Evolutionary conservation across 306 rosid genomes (phyloP).

Genomic region (Cucurbita argyrosperma): DNA sequence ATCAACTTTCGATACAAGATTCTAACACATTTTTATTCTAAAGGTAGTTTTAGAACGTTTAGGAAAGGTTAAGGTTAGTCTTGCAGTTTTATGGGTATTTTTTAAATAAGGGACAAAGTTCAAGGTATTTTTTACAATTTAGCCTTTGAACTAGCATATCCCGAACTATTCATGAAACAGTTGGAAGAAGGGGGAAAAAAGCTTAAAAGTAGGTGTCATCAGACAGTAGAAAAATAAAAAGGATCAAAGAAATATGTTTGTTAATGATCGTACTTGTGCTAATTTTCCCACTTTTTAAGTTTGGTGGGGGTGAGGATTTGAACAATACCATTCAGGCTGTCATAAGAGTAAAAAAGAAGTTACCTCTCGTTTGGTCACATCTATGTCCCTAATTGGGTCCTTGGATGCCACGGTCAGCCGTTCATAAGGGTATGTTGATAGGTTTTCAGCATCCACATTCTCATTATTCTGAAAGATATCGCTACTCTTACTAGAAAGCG

Average conservation of each 20-base stretch:
- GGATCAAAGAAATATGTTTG: not conserved
- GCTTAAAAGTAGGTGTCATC: not conserved
- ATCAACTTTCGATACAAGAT: no score
- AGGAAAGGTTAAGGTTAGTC: no score
- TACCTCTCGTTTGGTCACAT: conserved; percentile 80
- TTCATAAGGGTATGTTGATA: conserved; percentile 46
- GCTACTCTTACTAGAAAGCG: conserved; percentile 14
- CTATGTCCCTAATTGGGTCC: conserved; percentile 48
- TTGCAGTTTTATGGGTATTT: no score
- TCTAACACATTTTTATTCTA: no score
- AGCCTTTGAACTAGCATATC: not conserved
- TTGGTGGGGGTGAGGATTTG: not conserved
- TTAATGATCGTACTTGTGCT: not conserved
- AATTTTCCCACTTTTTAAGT: not conserved
- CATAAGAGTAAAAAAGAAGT: not conserved
- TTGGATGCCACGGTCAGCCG: conserved; percentile 43
- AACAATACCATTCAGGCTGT: not conserved
- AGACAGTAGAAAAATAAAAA: not conserved
- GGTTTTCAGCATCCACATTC: conserved; percentile 16
- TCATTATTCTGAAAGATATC: conserved; percentile 17
- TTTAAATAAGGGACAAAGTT: no score
- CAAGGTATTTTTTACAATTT: no score
- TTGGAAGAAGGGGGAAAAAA: not conserved
- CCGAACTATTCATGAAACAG: not conserved
- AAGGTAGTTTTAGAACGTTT: no score